These are phyloP conservation scores for Rhizophagus prolifer DNA, from an alignment of 192 early-diverging fungal genomes.

Conservation along the genomic window DNA sequence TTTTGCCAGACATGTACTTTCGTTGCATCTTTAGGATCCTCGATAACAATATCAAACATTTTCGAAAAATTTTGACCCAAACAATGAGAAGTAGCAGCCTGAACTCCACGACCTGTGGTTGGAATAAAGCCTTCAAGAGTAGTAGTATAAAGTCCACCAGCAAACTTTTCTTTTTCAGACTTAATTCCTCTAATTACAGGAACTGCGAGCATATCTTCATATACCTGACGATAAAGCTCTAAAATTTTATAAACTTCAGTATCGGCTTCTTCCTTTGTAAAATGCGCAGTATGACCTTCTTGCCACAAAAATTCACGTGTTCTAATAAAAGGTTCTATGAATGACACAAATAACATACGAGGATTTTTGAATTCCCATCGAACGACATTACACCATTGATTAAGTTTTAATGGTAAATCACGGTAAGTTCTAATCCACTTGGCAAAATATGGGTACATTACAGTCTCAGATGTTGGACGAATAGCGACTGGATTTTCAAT, in stretches of 20 bases:
- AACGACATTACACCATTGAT: constrained; percentile 99
- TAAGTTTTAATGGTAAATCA: constrained; percentile 93
- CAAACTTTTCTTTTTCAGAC: constrained; percentile 99
- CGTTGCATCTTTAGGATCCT: constrained; percentile 77
- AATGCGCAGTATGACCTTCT: constrained; percentile 97
- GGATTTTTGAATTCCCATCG: constrained; percentile 99
- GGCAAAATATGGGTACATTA: constrained; percentile 99
- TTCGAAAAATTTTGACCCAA: constrained; percentile 99
- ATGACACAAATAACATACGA: constrained; percentile 50
- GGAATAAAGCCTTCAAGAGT: constrained; percentile 98
- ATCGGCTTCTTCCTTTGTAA: constrained; percentile 86
- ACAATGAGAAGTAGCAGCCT: constrained; percentile 97
- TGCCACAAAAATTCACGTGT: constrained; percentile 99
- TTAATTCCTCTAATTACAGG: constrained; percentile 96
- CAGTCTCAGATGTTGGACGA: constrained; percentile 98
- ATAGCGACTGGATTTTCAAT: constrained; percentile 97
- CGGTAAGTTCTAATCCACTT: constrained; percentile 98
- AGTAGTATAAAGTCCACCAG: constrained; percentile 96
- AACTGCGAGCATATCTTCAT: constrained; percentile 95
- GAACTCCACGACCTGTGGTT: constrained; percentile 95
- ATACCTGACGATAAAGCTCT: constrained; percentile 93
- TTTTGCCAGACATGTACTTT: constrained; percentile 95
- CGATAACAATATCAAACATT: constrained; percentile 95
- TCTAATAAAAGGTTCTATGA: constrained; percentile 89
- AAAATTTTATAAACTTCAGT: constrained; percentile 87